Evolutionary conservation across 345 rosid genomes (phyloP).

Genomic region (Gossypium anomalum): DNA sequence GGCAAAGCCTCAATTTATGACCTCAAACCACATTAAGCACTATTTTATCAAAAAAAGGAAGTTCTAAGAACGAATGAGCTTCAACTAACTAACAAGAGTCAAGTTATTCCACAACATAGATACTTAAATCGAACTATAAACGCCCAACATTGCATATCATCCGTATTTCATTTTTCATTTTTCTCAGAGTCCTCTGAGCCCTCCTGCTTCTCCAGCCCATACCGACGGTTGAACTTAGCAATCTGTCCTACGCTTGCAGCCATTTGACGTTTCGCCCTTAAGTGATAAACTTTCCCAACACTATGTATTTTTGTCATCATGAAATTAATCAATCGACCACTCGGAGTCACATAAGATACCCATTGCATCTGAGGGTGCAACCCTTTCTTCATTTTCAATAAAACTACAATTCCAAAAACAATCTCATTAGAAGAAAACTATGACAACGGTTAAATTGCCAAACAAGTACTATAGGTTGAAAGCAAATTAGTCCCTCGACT

Average conservation of each 20-base stretch:
- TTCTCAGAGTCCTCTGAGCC: conserved; percentile 32
- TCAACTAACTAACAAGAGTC: neutral
- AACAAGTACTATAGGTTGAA: neutral
- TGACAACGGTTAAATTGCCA: neutral
- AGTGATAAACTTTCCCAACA: conserved; percentile 79
- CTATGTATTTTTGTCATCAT: conserved; percentile 88
- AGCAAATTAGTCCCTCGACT: no score
- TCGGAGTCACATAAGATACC: conserved; percentile 88
- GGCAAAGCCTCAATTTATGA: neutral
- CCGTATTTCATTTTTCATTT: conserved; percentile 19
- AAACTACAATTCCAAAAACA: conserved; percentile 5
- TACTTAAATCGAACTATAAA: neutral
- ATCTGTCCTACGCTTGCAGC: conserved; percentile 81
- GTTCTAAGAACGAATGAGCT: neutral
- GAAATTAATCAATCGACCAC: conserved; percentile 80
- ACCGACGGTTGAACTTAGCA: conserved; percentile 79
- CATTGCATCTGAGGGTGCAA: conserved; percentile 94
- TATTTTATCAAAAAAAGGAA: neutral
- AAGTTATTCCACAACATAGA: conserved; percentile 2
- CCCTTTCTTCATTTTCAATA: conserved; percentile 77
- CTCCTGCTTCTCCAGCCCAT: conserved; percentile 50
- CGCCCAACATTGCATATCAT: conserved; percentile 2
- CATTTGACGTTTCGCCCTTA: conserved; percentile 83
- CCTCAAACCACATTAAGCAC: neutral
- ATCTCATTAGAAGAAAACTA: neutral